These are phyloP conservation scores for Blumeria graminis DNA, from an alignment of 2,329 filamentous ascomycete species.

Conservation along the genomic window DNA sequence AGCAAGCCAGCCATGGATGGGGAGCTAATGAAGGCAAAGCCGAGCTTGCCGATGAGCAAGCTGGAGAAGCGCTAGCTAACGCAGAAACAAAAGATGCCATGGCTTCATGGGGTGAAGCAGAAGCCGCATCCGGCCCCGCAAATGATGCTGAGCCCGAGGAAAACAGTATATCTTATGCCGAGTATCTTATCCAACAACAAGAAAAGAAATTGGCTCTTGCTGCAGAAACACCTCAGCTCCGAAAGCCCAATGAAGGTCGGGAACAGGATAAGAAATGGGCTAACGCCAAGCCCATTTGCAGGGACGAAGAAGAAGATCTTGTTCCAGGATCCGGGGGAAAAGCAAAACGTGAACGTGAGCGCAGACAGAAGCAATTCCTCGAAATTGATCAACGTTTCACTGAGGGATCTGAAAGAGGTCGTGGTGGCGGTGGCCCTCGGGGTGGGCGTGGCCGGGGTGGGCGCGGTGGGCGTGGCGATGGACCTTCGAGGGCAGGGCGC, in stretches of 20 bases:
- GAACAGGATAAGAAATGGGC: conserved; percentile 86
- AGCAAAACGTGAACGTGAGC: conserved; percentile 63
- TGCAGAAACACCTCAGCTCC: conserved; percentile 38
- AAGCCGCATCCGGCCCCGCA: conserved; percentile 16
- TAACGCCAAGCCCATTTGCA: conserved; percentile 46
- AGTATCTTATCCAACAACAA: conserved; percentile 58
- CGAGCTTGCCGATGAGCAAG: conserved; percentile 78
- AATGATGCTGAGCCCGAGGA: conserved; percentile 30
- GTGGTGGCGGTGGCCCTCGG: conserved; percentile 15
- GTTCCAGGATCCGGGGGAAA: conserved; percentile 53
- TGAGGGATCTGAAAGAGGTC: conserved; percentile 39
- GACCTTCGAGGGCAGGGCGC: conserved; percentile 21
- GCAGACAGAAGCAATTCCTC: conserved; percentile 73
- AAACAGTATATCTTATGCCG: conserved; percentile 71
- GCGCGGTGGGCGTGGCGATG: conserved; percentile 25
- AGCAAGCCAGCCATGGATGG: conserved; percentile 78
- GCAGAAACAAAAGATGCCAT: conserved; percentile 52
- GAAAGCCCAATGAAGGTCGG: conserved; percentile 79
- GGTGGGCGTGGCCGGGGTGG: conserved; percentile 22
- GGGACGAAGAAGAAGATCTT: conserved; percentile 48
- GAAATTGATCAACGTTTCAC: conserved; percentile 72
- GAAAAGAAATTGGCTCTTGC: conserved; percentile 51
- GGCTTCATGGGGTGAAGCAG: conserved; percentile 12
- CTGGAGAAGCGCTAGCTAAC: conserved; percentile 71
- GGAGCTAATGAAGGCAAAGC: conserved; percentile 59